Percentiles rank a stretch among this genome's conserved stretches.
Conservation (phyloP, 192 early-diverging fungal genomes). For the Coemansia sp. region DNA sequence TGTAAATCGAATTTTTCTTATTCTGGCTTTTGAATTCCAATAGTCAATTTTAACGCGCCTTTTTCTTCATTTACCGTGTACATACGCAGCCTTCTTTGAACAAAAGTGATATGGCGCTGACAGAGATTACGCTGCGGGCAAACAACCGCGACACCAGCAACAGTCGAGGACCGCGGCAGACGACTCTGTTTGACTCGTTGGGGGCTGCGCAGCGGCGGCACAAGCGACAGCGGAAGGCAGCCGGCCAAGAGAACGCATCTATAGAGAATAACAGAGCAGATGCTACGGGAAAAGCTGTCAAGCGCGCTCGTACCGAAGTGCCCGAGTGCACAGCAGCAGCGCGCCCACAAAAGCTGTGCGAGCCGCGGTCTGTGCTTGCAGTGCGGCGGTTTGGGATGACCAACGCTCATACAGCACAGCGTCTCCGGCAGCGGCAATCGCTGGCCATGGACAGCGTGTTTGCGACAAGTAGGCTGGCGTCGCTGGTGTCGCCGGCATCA, state of each 20-base stretch:
- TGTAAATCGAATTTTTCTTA: neutral
- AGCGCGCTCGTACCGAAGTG: slow-evolving; percentile 3
- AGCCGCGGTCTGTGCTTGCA: neutral
- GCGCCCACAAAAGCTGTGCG: neutral
- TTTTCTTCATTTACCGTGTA: slow-evolving; percentile 3
- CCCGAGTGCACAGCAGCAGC: neutral
- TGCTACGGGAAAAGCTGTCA: slow-evolving; percentile 4
- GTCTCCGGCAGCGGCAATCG: slow-evolving; percentile 10
- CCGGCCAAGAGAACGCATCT: slow-evolving; percentile 16
- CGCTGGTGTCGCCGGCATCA: slow-evolving; percentile 27
- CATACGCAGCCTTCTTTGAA: neutral
- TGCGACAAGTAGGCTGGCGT: slow-evolving; percentile 14
- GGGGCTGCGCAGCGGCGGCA: slow-evolving; percentile 25
- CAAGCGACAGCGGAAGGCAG: slow-evolving; percentile 23
- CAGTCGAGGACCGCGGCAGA: slow-evolving; percentile 18
- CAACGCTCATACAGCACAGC: slow-evolving; percentile 11
- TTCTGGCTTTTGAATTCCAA: neutral
- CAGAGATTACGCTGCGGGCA: slow-evolving; percentile 39
- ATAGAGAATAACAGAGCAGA: neutral
- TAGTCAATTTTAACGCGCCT: neutral
- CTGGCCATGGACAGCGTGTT: slow-evolving; percentile 9
- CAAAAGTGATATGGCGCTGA: slow-evolving; percentile 23
- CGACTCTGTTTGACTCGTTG: slow-evolving; percentile 41
- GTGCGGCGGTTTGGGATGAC: neutral
- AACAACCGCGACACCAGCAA: slow-evolving; percentile 18